Conservation (phyloP, 1,284 basidiomycete species). For the Schizophyllum commune region DNA sequence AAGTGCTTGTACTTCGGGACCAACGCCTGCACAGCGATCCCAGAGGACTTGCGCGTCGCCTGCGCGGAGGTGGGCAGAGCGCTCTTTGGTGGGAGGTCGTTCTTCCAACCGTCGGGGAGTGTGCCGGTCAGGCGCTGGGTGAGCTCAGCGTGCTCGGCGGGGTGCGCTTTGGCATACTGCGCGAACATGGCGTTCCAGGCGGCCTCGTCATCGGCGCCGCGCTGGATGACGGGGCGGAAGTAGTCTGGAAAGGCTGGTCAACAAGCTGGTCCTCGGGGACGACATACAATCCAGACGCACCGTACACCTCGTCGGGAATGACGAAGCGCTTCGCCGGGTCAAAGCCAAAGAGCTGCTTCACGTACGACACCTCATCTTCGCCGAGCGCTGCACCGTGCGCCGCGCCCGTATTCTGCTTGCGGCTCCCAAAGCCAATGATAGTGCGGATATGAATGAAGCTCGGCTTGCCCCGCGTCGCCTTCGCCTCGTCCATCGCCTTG, state of each 20-base stretch:
- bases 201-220: conserved; percentile 48
- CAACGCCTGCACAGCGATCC: conserved; percentile 59
- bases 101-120: conserved; percentile 67
- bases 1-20: conserved; percentile 52
- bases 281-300: background rate
- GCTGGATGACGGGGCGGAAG: conserved; percentile 33
- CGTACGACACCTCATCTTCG: conserved; percentile 57
- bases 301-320: conserved; percentile 52
- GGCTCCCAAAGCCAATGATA: conserved; percentile 67
- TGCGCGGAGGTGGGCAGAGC: conserved; percentile 45
- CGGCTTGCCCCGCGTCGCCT: conserved; percentile 54
- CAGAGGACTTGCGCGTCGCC: conserved; percentile 68
- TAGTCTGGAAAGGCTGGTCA: conserved; percentile 11
- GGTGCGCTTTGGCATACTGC: conserved; percentile 53
- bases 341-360: conserved; percentile 67
- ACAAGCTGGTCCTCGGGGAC: background rate
- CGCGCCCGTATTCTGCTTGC: conserved; percentile 61
- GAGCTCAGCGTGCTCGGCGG: conserved; percentile 59
- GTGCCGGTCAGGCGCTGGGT: conserved; percentile 55
- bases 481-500: conserved; percentile 54
- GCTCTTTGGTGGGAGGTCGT: conserved; percentile 47
- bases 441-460: conserved; percentile 62
- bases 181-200: conserved; percentile 55
- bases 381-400: conserved; percentile 50
- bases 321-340: conserved; percentile 55